Evolutionary conservation across 495 filamentous ascomycete species (phyloP).

Genomic region (Tuber brumale): DNA sequence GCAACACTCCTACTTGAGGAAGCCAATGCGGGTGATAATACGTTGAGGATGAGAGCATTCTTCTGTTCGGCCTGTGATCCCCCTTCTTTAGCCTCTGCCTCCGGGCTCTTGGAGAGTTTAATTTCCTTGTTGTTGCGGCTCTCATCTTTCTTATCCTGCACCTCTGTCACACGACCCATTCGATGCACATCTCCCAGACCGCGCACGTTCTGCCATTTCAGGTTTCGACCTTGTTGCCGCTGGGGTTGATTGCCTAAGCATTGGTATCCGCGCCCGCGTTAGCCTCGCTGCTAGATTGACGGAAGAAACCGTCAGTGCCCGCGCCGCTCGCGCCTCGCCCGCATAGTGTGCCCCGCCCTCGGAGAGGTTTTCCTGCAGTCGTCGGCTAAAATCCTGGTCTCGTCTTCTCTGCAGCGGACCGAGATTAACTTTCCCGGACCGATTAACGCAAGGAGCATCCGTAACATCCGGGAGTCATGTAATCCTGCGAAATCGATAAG

Average conservation of each 20-base stretch:
- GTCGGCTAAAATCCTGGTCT: slow-evolving; percentile 66
- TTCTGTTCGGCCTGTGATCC: slow-evolving; percentile 18
- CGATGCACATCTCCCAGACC: slow-evolving; percentile 69
- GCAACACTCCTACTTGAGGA: slow-evolving; percentile 69
- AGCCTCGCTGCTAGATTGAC: slow-evolving; percentile 59
- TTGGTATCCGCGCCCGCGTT: slow-evolving; percentile 96
- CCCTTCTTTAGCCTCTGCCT: slow-evolving; percentile 36
- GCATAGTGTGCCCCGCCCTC: slow-evolving; percentile 42
- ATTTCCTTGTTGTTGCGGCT: slow-evolving; percentile 52
- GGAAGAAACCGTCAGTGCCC: slow-evolving; percentile 68
- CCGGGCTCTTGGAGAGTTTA: slow-evolving; percentile 49
- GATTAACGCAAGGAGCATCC: slow-evolving; percentile 92
- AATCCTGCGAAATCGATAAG: slow-evolving; percentile 88
- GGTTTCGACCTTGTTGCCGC: slow-evolving; percentile 66
- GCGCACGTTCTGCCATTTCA: slow-evolving; percentile 92
- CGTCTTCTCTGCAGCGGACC: slow-evolving; percentile 66
- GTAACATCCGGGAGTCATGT: slow-evolving; percentile 84
- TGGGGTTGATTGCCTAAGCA: slow-evolving; percentile 89
- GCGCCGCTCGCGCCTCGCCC: slow-evolving; percentile 36
- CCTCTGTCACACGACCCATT: slow-evolving; percentile 33
- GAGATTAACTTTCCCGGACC: slow-evolving; percentile 89
- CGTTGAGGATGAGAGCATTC: slow-evolving; percentile 61
- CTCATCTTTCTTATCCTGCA: slow-evolving; percentile 30
- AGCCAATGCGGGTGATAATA: slow-evolving; percentile 67
- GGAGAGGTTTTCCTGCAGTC: slow-evolving; percentile 74